phyloP scores from a whole-genome alignment of 108 stramenopile species.

The Epithemia pelagica region DNA sequence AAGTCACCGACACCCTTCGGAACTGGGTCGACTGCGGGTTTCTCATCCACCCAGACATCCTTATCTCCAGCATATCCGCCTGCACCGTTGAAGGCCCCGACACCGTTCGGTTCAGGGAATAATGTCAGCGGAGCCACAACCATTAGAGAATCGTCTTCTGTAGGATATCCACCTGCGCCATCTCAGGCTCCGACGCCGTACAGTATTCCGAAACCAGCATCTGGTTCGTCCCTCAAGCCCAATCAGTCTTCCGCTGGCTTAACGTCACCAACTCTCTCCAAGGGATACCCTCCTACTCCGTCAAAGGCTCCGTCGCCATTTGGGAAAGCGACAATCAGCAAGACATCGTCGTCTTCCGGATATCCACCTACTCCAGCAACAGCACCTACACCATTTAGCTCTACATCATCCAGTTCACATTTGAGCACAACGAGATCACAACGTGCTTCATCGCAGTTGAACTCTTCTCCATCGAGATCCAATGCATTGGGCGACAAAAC shows the following conservation, averaged over 20 bases:
- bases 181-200: too few relatives aligned
- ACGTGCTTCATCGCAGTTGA: too few relatives aligned
- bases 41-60: too few relatives aligned
- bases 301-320: neutral
- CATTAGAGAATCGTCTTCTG: too few relatives aligned
- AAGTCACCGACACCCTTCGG: neutral
- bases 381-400: slow-evolving; percentile 55
- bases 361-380: slow-evolving; percentile 55
- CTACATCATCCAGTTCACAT: slow-evolving; percentile 6
- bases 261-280: too few relatives aligned
- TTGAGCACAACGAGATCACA: neutral
- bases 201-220: too few relatives aligned
- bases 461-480: too few relatives aligned
- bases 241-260: too few relatives aligned
- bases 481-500: too few relatives aligned
- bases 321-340: neutral
- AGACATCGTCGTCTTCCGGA: slow-evolving; percentile 13
- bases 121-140: too few relatives aligned
- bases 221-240: too few relatives aligned
- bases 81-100: slow-evolving; percentile 24
- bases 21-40: neutral
- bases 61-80: slow-evolving; percentile 10
- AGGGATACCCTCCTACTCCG: slow-evolving; percentile 52
- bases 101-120: slow-evolving; percentile 17
- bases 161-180: too few relatives aligned